Percentiles rank a stretch among this genome's conserved stretches.
Conservation (phyloP, 495 filamentous ascomycete species). For the Aspergillus ellipticus region DNA sequence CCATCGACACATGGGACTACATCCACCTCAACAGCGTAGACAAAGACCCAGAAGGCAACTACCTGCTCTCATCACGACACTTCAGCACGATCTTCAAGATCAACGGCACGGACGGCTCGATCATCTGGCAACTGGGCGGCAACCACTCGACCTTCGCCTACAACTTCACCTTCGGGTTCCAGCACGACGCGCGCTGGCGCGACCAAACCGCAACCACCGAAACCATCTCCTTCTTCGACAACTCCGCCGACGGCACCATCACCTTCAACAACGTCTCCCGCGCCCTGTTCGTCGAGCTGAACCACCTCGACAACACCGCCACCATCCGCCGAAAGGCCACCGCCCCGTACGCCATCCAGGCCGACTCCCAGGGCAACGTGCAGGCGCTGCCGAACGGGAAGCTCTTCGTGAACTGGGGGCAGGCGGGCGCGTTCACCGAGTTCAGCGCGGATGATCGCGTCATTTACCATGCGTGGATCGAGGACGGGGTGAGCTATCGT, state of each 20-base stretch:
- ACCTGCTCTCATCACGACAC: slow-evolving; percentile 49
- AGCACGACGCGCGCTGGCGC: slow-evolving; percentile 50
- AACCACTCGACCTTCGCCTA: slow-evolving; percentile 25
- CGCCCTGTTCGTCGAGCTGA: slow-evolving; percentile 43
- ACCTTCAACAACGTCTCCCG: slow-evolving; percentile 27
- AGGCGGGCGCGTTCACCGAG: slow-evolving; percentile 46
- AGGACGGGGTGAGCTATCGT: slow-evolving; percentile 23
- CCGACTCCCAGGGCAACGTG: slow-evolving; percentile 50
- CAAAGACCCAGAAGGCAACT: slow-evolving; percentile 46
- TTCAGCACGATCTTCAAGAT: slow-evolving; percentile 36
- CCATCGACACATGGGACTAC: slow-evolving; percentile 37
- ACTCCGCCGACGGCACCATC: slow-evolving; percentile 20
- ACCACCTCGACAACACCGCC: slow-evolving; percentile 36
- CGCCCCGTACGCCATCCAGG: slow-evolving; percentile 37
- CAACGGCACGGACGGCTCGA: slow-evolving; percentile 44
- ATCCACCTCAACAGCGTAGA: slow-evolving; percentile 55
- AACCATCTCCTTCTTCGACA: slow-evolving; percentile 45
- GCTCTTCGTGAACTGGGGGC: slow-evolving; percentile 50
- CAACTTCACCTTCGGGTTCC: slow-evolving; percentile 38
- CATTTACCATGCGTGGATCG: slow-evolving; percentile 32
- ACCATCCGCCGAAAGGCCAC: slow-evolving; percentile 23
- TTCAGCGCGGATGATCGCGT: slow-evolving; percentile 36
- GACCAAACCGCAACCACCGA: slow-evolving; percentile 31
- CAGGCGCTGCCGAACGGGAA: slow-evolving; percentile 49
- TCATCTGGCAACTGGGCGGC: slow-evolving; percentile 51